These are phyloP conservation scores for Apiospora aurea DNA, from an alignment of 2,329 filamentous ascomycete genomes.

Conservation along the genomic window DNA sequence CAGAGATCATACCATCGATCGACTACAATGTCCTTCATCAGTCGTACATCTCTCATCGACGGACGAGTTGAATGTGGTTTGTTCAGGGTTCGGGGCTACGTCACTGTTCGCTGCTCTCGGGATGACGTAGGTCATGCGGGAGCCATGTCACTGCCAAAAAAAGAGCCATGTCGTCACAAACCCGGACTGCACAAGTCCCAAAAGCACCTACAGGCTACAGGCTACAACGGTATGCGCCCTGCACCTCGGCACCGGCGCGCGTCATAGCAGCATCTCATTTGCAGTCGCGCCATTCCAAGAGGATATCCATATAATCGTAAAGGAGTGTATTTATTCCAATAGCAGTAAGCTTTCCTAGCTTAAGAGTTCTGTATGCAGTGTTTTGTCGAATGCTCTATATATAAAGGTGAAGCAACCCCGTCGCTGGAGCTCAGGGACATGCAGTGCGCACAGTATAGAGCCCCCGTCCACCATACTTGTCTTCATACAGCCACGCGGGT, in stretches of 20 bases:
- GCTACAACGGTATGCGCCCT: neutral
- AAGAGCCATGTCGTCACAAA: conserved; percentile 17
- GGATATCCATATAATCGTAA: conserved; percentile 15
- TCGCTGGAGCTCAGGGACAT: neutral
- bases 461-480: conserved; percentile 5
- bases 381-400: conserved; percentile 15
- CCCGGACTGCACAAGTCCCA: neutral
- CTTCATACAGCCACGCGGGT: conserved; percentile 7
- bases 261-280: conserved; percentile 7
- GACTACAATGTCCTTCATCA: neutral
- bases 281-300: neutral
- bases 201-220: neutral
- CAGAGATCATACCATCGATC: neutral
- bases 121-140: conserved; percentile 21
- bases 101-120: conserved; percentile 10
- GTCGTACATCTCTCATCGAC: neutral
- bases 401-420: conserved; percentile 18
- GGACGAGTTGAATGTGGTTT: neutral
- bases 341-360: conserved; percentile 18
- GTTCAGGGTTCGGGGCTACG: conserved; percentile 9
- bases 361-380: conserved; percentile 10
- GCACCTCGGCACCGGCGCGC: conserved; percentile 10
- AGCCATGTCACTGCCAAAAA: conserved; percentile 2
- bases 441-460: neutral
- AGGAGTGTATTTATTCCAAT: conserved; percentile 21